Evolutionary conservation across 73 alveolate species (phyloP).

Genomic region (Tetrahymena malaccensis): DNA sequence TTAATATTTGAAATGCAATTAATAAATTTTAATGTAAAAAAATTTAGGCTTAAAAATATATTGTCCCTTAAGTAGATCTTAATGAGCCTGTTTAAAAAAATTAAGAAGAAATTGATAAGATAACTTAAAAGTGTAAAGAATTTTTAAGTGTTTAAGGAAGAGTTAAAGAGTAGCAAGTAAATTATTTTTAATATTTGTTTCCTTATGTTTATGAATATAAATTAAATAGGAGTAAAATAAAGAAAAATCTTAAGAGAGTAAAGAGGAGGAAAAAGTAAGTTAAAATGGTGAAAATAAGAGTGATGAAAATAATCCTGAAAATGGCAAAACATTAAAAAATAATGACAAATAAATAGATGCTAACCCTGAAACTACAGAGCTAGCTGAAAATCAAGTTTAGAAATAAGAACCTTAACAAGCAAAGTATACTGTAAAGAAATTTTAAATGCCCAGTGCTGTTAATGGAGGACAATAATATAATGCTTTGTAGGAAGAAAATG

Average conservation of each 20-base stretch:
- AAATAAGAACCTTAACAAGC: neutral
- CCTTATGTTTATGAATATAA: no score
- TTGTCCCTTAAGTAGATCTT: neutral
- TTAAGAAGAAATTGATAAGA: neutral
- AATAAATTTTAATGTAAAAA: no score
- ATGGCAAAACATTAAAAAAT: neutral
- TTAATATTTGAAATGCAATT: no score
- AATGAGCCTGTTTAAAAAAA: neutral
- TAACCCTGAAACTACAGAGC: neutral
- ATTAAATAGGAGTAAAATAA: neutral
- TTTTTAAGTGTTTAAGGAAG: neutral
- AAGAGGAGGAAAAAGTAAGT: neutral
- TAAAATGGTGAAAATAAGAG: neutral
- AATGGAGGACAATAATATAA: neutral
- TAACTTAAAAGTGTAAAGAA: neutral
- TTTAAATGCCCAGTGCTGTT: neutral
- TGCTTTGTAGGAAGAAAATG: neutral
- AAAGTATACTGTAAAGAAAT: neutral
- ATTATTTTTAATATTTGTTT: neutral
- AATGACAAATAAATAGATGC: neutral
- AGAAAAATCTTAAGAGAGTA: neutral
- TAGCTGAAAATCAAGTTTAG: neutral
- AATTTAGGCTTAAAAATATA: neutral
- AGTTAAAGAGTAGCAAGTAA: neutral
- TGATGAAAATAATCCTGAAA: neutral